These are phyloP conservation scores for Terfezia claveryi DNA, from an alignment of 495 filamentous ascomycete species.

Conservation along the genomic window DNA sequence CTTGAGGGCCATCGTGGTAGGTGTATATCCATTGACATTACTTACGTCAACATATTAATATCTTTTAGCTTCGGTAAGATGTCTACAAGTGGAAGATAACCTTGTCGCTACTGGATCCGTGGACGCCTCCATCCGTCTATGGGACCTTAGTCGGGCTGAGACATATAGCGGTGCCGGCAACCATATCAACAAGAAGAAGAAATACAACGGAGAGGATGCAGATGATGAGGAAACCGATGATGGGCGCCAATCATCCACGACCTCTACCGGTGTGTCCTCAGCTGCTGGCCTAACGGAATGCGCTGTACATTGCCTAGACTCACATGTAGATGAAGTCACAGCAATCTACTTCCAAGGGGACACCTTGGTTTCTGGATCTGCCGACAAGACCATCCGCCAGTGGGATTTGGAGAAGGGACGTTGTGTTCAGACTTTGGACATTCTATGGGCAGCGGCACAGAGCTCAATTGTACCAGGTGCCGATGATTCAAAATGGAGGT, in stretches of 20 bases:
- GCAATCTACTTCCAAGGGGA: slow-evolving; percentile 75
- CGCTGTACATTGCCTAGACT: slow-evolving; percentile 60
- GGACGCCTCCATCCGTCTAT: slow-evolving; percentile 85
- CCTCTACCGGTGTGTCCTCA: not conserved
- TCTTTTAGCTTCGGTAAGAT: slow-evolving; percentile 52
- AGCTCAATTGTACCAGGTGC: slow-evolving; percentile 43
- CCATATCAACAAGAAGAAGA: slow-evolving; percentile 10
- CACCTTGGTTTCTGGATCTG: slow-evolving; percentile 80
- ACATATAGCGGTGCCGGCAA: slow-evolving; percentile 23
- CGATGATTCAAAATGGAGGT: slow-evolving; percentile 33
- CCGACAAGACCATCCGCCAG: slow-evolving; percentile 90
- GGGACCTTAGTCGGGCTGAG: slow-evolving; percentile 63
- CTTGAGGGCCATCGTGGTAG: slow-evolving; percentile 63
- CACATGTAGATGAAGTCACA: slow-evolving; percentile 86
- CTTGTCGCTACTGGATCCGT: slow-evolving; percentile 86
- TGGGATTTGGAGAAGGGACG: slow-evolving; percentile 93
- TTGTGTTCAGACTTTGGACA: slow-evolving; percentile 91
- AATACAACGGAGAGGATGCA: slow-evolving; percentile 32
- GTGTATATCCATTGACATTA: not conserved
- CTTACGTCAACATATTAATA: not conserved
- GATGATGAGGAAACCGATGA: slow-evolving; percentile 41
- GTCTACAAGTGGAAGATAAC: slow-evolving; percentile 87
- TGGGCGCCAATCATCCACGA: slow-evolving; percentile 30
- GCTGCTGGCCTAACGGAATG: slow-evolving; percentile 44
- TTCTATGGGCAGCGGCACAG: slow-evolving; percentile 96